These are phyloP conservation scores for Gilbertella persicaria DNA, from an alignment of 371 early-diverging fungal genomes.

Conservation along the genomic window DNA sequence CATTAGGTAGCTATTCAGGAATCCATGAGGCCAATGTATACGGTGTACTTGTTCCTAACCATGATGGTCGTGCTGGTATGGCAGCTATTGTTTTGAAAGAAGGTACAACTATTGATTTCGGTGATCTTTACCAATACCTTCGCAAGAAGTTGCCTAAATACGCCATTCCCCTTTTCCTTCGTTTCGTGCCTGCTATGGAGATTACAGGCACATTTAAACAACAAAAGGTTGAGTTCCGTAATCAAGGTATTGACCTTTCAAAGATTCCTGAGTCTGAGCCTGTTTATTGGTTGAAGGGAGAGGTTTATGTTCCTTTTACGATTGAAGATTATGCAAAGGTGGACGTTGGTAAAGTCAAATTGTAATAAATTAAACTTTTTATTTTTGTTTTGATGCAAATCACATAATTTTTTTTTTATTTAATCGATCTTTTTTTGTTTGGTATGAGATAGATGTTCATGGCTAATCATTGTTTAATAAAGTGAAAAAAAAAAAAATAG, in stretches of 20 bases:
- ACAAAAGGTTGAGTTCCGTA: conserved; percentile 48
- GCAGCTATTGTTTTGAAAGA: conserved; percentile 55
- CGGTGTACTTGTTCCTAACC: conserved; percentile 48
- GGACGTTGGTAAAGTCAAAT: conserved; percentile 23
- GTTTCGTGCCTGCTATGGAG: conserved; percentile 46
- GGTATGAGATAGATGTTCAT: too few relatives aligned
- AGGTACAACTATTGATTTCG: conserved; percentile 26
- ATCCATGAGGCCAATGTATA: conserved; percentile 68
- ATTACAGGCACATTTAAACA: conserved; percentile 63
- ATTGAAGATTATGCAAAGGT: conserved; percentile 24
- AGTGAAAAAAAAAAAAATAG: too few relatives aligned
- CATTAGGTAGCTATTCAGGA: conserved; percentile 55
- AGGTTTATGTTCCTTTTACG: conserved; percentile 50
- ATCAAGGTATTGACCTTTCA: conserved; percentile 49
- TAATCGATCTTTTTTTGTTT: too few relatives aligned
- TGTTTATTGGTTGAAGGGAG: conserved; percentile 48
- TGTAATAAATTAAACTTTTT: too few relatives aligned
- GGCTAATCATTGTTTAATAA: too few relatives aligned
- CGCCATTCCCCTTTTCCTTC: conserved; percentile 63
- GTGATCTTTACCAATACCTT: conserved; percentile 31
- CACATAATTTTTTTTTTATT: too few relatives aligned
- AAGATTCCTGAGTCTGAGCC: conserved; percentile 35
- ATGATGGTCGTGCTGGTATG: conserved; percentile 77
- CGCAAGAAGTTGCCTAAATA: conserved; percentile 58
- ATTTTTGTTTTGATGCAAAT: too few relatives aligned